Conservation (phyloP, 768 basidiomycete species). For the Amanita molliuscula region DNA sequence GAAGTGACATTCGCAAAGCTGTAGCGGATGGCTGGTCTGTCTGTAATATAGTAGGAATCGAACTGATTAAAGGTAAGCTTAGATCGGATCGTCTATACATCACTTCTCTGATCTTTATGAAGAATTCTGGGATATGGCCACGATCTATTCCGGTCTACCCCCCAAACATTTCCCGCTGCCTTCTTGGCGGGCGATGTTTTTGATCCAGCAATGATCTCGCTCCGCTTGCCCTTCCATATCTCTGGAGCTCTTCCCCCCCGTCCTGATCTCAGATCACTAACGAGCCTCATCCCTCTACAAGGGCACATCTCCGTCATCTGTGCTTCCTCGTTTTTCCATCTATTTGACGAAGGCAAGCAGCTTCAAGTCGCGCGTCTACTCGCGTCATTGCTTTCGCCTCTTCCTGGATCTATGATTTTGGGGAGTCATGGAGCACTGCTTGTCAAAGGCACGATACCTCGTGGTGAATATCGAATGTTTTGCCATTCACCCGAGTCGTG, state of each 20-base stretch:
- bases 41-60: conserved; percentile 24
- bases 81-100: background rate
- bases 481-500: conserved; percentile 28
- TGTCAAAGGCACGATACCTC: conserved; percentile 18
- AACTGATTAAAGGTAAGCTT: conserved; percentile 21
- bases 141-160: conserved; percentile 42
- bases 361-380: conserved; percentile 18
- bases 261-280: conserved; percentile 11
- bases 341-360: conserved; percentile 24
- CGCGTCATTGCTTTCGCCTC: conserved; percentile 21
- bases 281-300: conserved; percentile 18
- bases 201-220: conserved; percentile 30
- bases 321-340: conserved; percentile 24
- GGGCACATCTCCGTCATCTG: conserved; percentile 38
- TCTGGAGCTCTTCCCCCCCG: background rate
- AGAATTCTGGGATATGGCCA: conserved; percentile 61
- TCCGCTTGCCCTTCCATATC: conserved; percentile 6
- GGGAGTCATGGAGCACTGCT: conserved; percentile 24
- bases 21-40: conserved; percentile 30
- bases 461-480: conserved; percentile 16
- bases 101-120: background rate
- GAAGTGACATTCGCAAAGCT: conserved; percentile 28
- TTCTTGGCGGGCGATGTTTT: conserved; percentile 51
- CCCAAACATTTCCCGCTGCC: conserved; percentile 38
- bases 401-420: conserved; percentile 23